Evolutionary conservation across 345 rosid species (phyloP), one percentile per base, ranked within the genome.

Genomic region (Pistacia integerrima): DNA sequence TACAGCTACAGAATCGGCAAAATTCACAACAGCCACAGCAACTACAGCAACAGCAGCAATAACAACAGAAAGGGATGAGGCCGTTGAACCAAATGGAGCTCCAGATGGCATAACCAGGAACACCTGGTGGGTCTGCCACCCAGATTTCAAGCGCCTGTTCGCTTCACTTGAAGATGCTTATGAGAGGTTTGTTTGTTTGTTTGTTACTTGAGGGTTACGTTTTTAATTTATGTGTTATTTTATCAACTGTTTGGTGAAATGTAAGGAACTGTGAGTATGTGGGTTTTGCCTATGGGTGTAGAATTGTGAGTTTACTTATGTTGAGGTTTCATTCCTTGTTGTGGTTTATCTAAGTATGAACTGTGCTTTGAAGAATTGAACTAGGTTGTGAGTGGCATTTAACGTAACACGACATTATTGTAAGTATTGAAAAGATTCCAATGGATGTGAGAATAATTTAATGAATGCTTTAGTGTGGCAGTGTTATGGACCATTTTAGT

Each of bases 21-120:
- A 79, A 56, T 17, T 81, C 35, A 46, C 82, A 69, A 11, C 80
- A 76, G 35, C 68, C 49, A 25, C 76, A 59, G 7, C 77, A 56
- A 5, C 80, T 74, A 7, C 80, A 76, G 12, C 84, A 69, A 7
- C 81, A 74, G 3, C 76, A 67, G 11, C 85, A 67, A 20, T 85
- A 77, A 20, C 93, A 85, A 48, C 93, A 88, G 78, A 89, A 92
- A 83, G 70, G 74, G 79, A 88, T 85, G 63, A 86, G 90, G 77
- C 92, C 95, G 3, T 84, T 82, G 80, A 90, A 93, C 77, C 97
- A 87, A 72, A 71, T 74, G 74, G 99, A 93, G 91, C 87, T 95
- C 64, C 97, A 90, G 79, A 88, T 91, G 88, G 94, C 98, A 25
- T 95, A 93, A 93, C 79, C 99, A 93, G 85, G 98, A 95, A 95